Base-by-base conservation (phyloP, 164 flowering plant species). In the Sextonia rubra region DNA sequence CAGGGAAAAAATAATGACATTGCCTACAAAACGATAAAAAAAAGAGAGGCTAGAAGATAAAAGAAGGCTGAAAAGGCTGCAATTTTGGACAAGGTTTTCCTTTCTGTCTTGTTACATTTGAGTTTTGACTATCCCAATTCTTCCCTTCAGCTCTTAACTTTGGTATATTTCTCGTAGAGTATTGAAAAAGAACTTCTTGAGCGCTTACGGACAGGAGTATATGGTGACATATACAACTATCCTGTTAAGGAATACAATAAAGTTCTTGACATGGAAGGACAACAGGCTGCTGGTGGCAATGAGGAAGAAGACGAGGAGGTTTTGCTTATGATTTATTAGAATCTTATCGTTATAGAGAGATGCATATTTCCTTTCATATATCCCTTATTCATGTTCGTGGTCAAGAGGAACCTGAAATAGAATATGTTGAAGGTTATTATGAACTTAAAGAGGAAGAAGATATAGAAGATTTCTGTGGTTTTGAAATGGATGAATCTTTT, bases 1-100 rank as follows among this genome's bases (percentile, higher is more conserved):
- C 78, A 93, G 99, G 82, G 98, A 93, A 77, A 93, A 90, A 81
- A 86, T 93, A 78, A 86, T 89, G 93, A 90, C 97, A 2, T 73
- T 77, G 23, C 98, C 99, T 1, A 85, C 91, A 61, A 94, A 89
- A 66, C n/a, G n/a, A 84, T 80, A 80, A 86, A 65, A 44, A 89
- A 87, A 78, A 82, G 97, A 81, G 98, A 94, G 72, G 77, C 89
- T 47, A 84, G 97, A 73, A 85, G 97, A 74, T 91, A 87, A 80
- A 89, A 85, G 66, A 92, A 92, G 79, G 97, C 97, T 74, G 91
- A 85, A 82, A 86, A 80, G 37, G 95, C 98, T 29, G 98, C 98
- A 25, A 74, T 83, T 44, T 69, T 91, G 77, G 95, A 91, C 37
- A 91, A 89, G 92, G 97, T 89, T 79, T 55, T 25, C n/a, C 49